Base-by-base conservation (phyloP, 2,329 filamentous ascomycete genomes). In the Penicillium corylophilum region DNA sequence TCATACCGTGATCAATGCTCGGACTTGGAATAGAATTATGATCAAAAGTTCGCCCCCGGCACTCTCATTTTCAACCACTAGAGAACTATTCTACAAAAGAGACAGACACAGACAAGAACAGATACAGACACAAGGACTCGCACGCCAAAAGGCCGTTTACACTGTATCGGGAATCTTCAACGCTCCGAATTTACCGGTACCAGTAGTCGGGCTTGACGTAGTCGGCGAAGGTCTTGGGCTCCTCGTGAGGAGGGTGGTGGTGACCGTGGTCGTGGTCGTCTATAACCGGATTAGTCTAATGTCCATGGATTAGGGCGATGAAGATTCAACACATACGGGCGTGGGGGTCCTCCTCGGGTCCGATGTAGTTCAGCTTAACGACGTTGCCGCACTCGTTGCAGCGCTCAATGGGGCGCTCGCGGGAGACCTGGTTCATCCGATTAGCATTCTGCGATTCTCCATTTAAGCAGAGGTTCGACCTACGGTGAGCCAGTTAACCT, bases 331-430 rank as follows among this genome's bases (percentile, higher is more conserved):
- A 70, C 73, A 64, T 68, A 75, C 72, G 81, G 71, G 83, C 84
- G 67, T 83, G 79, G 54, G 80, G 77, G 72, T 92, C 86, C 62
- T 94, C 88, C 71, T 86, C 74, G 46, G 91, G 86, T 56, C 94
- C 94, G 62, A 96, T 79, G 77, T 96, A 99, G 73, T 96, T 88
- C 89, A 97, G 94, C 87, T 96, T 95, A 82, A 95, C 92, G 64
- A 94, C 90, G 74, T 86, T 90, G 64, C 94, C 94, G 79, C 94
- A 99, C 82, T 99, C 94, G 70, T 86, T 86, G 86, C 94, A 99
- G 75, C 94, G 90, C 81, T 95, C 90, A 65, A 96, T 77, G 52
- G 94, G 94, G 73, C 94, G 91, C 53, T 94, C 86, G 71, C 89
- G 89, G 72, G 89, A 88, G 70, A 95, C 83, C 89, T 94, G 44